phyloP scores from a whole-genome alignment of 2,329 filamentous ascomycete genomes.

The Colletotrichum brevisporum region DNA sequence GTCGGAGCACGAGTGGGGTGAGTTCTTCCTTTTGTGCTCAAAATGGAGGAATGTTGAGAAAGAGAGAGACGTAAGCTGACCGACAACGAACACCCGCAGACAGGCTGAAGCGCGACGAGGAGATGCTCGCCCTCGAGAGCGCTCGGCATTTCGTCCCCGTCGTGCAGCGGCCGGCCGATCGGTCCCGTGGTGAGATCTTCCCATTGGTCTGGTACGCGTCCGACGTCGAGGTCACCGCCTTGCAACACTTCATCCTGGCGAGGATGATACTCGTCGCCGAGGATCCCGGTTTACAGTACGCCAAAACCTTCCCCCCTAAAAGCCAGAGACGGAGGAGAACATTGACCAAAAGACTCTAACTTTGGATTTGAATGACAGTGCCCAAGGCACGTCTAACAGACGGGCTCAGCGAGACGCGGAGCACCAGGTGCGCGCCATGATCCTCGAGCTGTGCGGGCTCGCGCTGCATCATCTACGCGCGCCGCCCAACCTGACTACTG shows the following conservation, averaged over 20 bases:
- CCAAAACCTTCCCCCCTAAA: not conserved
- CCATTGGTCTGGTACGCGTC: constrained; percentile 57
- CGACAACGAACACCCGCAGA: not conserved
- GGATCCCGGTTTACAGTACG: constrained; percentile 54
- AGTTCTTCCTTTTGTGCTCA: constrained; percentile 29
- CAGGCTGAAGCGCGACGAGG: constrained; percentile 1
- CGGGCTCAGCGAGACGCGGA: constrained; percentile 52
- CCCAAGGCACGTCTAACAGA: constrained; percentile 43
- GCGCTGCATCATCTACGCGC: constrained; percentile 55
- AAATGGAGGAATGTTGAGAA: too few species aligned
- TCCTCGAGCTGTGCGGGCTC: constrained; percentile 57
- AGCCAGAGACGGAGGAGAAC: too few species aligned
- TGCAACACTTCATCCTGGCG: constrained; percentile 56
- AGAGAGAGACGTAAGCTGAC: not conserved
- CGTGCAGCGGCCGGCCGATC: constrained; percentile 51
- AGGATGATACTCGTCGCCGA: constrained; percentile 57
- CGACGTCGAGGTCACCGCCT: constrained; percentile 56
- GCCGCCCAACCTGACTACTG: constrained; percentile 55
- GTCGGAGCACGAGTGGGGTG: constrained; percentile 54
- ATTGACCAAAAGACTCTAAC: too few species aligned
- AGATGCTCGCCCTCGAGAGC: not conserved
- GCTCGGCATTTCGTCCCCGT: constrained; percentile 46
- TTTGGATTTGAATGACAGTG: too few species aligned
- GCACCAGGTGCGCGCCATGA: constrained; percentile 54
- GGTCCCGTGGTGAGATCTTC: constrained; percentile 56